Evolutionary conservation across 306 rosid genomes (phyloP), one percentile per base, ranked within the genome.

Genomic region (Cucurbita maxima): DNA sequence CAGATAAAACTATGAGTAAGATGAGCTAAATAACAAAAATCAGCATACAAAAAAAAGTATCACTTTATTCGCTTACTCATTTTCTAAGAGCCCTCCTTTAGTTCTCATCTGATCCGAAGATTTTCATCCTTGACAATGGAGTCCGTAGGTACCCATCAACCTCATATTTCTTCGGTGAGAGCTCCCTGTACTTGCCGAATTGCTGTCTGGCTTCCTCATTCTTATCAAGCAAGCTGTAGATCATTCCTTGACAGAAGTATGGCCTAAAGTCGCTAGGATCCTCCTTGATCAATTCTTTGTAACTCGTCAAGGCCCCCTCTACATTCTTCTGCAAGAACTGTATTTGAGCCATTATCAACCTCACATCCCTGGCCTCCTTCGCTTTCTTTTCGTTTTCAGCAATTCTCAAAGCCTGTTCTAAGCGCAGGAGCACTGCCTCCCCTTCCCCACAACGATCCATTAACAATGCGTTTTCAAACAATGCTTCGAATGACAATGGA

Each of bases 401-500:
- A 48, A 87, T 75, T 51, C 67, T 79, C 80, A 90, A 59, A 37
- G 96, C 97, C 77, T 81, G 94, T 77, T 88, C 89, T 38, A 93
- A 75, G 44, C 88, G 82, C 76, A 73, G 64, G n/a, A 88, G 61
- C 70, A 85, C 94, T 0, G 85, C 86, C 60, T 86, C 92, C 1
- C 94, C 88, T 76, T 90, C 89, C 72, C 96, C 97, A n/a, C 72
- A 64, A 41, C 90, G 89, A 77, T 93, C 98, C 97, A 93, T 86
- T 36, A 93, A 76, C 76, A 90, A 56, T 7, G 97, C 92, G 37
- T 93, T 93, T 77, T 90, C 98, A 22, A 93, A 93, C 76, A 90
- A 74, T 1, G 94, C 97, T 80, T 93, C 98, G 38, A 87, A 90
- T 0, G 88, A 84, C 5, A 90, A 45, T 4, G 98, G 97, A 67